These are phyloP conservation scores for Naganishia albida DNA, from an alignment of 1,284 basidiomycete genomes.

Conservation along the genomic window DNA sequence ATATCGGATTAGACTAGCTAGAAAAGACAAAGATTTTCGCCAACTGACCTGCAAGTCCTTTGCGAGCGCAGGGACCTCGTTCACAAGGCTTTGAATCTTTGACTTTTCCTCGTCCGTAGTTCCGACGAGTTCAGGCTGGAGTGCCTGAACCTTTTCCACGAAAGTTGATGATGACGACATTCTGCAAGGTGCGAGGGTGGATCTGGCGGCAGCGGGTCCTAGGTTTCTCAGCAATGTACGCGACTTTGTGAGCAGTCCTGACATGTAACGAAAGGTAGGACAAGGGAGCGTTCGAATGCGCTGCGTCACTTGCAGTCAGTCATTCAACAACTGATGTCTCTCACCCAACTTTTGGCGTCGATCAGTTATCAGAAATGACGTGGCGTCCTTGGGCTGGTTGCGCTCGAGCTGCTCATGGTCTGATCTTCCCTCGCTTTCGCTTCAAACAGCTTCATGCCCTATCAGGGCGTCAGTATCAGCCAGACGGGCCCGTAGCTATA, in stretches of 20 bases:
- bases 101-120: conserved; percentile 46
- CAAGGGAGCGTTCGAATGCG: not conserved
- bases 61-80: conserved; percentile 44
- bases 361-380: conserved; percentile 10
- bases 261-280: not conserved
- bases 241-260: conserved; percentile 1
- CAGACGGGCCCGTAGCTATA: too few relatives aligned
- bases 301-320: not conserved
- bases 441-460: too few relatives aligned
- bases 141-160: conserved; percentile 30
- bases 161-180: conserved; percentile 29
- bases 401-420: too few relatives aligned
- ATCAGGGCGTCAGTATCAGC: too few relatives aligned
- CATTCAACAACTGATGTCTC: conserved; percentile 11
- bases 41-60: conserved; percentile 47
- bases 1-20: not conserved
- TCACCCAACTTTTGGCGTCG: conserved; percentile 6
- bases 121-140: conserved; percentile 40
- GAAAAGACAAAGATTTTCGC: not conserved
- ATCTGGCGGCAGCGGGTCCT: not conserved
- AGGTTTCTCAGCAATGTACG: not conserved
- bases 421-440: too few relatives aligned
- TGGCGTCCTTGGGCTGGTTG: not conserved
- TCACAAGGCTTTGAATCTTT: conserved; percentile 42
- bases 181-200: conserved; percentile 1